Percentiles rank a stretch among this genome's conserved stretches.
Evolutionary conservation across 75 land plant species (phyloP).

Genomic region (Picea sitchensis): DNA sequence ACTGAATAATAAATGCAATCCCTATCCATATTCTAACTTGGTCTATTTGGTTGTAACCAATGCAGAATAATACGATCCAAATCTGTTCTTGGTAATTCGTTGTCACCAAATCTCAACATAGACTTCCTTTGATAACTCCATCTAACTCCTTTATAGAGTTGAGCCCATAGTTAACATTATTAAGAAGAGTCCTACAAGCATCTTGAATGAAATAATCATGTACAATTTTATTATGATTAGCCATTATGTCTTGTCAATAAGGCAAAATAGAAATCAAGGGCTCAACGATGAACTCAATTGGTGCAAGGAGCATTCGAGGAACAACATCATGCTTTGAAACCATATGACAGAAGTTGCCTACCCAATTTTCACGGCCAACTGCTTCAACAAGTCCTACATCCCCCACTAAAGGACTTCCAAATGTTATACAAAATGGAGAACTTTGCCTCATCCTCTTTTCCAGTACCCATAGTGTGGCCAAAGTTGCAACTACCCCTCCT

Average conservation of each 20-base stretch:
- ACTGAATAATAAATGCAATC: too few species aligned
- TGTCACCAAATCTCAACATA: too few species aligned
- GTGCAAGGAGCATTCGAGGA: slow-evolving; percentile 57
- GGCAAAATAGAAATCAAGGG: slow-evolving; percentile 28
- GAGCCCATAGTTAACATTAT: too few species aligned
- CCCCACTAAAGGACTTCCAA: slow-evolving; percentile 67
- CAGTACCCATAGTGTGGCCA: slow-evolving; percentile 8
- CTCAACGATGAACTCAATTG: slow-evolving; percentile 24
- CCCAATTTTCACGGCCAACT: slow-evolving; percentile 50
- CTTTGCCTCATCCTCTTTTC: not conserved
- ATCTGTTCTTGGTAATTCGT: too few species aligned
- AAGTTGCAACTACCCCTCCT: slow-evolving; percentile 6
- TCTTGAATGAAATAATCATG: too few species aligned
- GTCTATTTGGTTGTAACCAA: too few species aligned
- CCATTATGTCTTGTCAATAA: slow-evolving; percentile 3
- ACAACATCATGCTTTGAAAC: slow-evolving; percentile 47
- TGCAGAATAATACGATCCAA: too few species aligned
- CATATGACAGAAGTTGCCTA: slow-evolving; percentile 34
- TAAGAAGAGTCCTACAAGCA: too few species aligned
- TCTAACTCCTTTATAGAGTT: too few species aligned
- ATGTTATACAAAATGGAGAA: slow-evolving; percentile 46
- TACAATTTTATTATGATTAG: too few species aligned
- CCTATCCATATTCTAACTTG: too few species aligned
- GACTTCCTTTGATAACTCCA: too few species aligned
- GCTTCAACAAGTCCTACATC: slow-evolving; percentile 39